A percentile compares a stretch with the other conserved stretches of the same genome.
Conservation (phyloP, 257 asterid genomes). For the Petrea volubilis region DNA sequence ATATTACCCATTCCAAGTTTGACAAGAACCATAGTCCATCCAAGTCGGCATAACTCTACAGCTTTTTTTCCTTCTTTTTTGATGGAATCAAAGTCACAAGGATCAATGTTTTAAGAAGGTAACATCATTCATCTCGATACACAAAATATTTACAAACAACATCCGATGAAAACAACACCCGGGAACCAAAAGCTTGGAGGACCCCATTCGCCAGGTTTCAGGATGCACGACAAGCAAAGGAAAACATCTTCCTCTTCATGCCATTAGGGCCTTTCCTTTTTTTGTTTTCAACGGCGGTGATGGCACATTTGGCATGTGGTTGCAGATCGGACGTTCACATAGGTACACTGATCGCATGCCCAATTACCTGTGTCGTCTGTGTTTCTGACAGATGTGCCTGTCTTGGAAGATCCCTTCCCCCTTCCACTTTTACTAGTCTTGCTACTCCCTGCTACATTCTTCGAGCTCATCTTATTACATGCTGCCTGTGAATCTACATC, state of each 20-base stretch:
- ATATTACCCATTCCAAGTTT: background rate
- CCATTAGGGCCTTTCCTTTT: background rate
- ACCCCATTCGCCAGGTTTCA: slow-evolving; percentile 7
- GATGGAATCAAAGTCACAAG: slow-evolving; percentile 22
- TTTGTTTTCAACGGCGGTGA: slow-evolving; percentile 39
- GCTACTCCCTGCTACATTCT: slow-evolving; percentile 58
- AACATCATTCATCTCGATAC: slow-evolving; percentile 19
- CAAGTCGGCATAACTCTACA: background rate
- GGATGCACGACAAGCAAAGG: background rate
- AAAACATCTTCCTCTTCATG: background rate
- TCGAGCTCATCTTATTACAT: slow-evolving; percentile 51
- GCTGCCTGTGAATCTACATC: slow-evolving; percentile 81
- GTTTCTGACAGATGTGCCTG: slow-evolving; percentile 44
- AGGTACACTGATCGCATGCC: slow-evolving; percentile 71
- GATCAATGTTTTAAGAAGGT: slow-evolving; percentile 3
- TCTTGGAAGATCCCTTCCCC: slow-evolving; percentile 56
- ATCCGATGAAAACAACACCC: slow-evolving; percentile 22
- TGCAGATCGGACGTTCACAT: slow-evolving; percentile 39
- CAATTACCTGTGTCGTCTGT: slow-evolving; percentile 58
- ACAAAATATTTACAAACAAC: slow-evolving; percentile 40
- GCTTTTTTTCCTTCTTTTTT: background rate
- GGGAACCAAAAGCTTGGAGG: slow-evolving; percentile 2
- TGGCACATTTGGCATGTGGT: slow-evolving; percentile 54
- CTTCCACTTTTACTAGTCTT: slow-evolving; percentile 57
- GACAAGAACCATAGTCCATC: slow-evolving; percentile 11